These are phyloP conservation scores for Podaxis sp. DNA, from an alignment of 768 basidiomycete species.

Conservation along the genomic window DNA sequence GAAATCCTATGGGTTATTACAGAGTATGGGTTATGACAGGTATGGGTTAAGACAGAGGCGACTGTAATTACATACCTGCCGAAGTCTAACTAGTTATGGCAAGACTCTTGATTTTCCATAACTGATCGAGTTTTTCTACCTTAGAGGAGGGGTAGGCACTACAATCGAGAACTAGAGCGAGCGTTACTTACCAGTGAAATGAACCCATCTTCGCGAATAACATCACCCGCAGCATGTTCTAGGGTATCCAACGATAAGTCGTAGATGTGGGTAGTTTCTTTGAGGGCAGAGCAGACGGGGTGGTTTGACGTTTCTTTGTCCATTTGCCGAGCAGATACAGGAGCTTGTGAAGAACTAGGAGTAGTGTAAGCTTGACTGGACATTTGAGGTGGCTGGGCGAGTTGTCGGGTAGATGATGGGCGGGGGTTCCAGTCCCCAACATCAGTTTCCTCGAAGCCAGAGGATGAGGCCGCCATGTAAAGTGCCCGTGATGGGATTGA, in stretches of 20 bases:
- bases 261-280: conserved; percentile 50
- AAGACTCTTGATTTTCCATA: conserved; percentile 22
- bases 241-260: conserved; percentile 49
- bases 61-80: background rate
- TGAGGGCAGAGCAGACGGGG: conserved; percentile 38
- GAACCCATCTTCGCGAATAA: conserved; percentile 79
- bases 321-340: background rate
- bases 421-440: background rate
- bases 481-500: background rate
- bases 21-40: no score
- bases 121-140: conserved; percentile 18
- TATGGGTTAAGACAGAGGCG: no score
- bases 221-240: conserved; percentile 56
- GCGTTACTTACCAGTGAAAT: conserved; percentile 59
- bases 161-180: background rate
- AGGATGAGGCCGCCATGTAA: background rate
- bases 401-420: background rate
- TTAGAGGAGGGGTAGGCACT: background rate
- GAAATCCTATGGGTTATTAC: no score
- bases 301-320: background rate
- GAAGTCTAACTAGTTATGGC: background rate
- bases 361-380: conserved; percentile 9
- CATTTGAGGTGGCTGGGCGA: background rate
- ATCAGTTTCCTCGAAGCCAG: background rate
- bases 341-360: conserved; percentile 4